These are phyloP conservation scores for Candida xyloterini DNA, from an alignment of 805 yeast species.

Conservation along the genomic window DNA sequence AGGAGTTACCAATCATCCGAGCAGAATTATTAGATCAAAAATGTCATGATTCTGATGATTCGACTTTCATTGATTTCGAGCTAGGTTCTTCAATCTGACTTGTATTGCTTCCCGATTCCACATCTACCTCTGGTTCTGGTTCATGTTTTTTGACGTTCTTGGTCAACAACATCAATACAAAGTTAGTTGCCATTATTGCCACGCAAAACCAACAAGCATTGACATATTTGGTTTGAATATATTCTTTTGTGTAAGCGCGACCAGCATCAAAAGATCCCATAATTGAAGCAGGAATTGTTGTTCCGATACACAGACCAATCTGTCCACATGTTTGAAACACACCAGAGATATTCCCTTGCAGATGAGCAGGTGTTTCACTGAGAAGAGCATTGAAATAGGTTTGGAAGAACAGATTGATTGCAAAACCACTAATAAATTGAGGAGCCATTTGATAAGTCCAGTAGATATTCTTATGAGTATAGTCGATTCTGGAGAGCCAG, in stretches of 20 bases:
- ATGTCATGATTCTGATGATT: neutral
- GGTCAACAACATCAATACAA: no score
- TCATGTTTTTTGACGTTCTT: no score
- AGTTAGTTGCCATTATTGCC: neutral
- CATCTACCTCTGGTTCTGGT: no score
- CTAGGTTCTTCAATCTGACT: no score
- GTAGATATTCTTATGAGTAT: neutral
- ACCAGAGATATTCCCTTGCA: constrained; percentile 7
- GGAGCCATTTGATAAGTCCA: constrained; percentile 7
- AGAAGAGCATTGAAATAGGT: constrained; percentile 2
- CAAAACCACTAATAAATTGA: neutral
- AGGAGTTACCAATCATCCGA: constrained; percentile 27
- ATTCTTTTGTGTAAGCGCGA: neutral
- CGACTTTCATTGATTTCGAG: no score
- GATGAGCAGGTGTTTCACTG: constrained; percentile 4
- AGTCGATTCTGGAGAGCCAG: constrained; percentile 21
- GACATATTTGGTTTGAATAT: constrained; percentile 2
- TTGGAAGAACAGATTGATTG: constrained; percentile 3
- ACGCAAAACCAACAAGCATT: constrained; percentile 3
- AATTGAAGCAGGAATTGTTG: constrained; percentile 2
- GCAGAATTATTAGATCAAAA: constrained; percentile 32
- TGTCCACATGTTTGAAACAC: constrained; percentile 9
- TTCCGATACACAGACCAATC: constrained; percentile 3
- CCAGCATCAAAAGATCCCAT: constrained; percentile 2
- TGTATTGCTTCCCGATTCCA: no score